phyloP scores from a whole-genome alignment of 768 basidiomycete genomes.

The Tulasnella sp. region DNA sequence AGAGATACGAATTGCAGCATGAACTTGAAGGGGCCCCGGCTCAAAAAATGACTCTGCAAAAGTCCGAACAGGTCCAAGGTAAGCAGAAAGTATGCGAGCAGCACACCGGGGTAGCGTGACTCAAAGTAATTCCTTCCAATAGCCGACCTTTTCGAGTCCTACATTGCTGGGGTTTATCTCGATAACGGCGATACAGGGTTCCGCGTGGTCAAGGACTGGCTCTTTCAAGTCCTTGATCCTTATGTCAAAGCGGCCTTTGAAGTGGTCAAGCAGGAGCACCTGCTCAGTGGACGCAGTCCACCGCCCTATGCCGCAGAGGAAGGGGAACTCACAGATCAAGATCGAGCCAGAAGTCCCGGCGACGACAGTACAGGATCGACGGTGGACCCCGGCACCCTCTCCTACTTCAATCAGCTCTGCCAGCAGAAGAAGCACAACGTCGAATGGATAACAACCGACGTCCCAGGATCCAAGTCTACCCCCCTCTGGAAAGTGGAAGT shows the following conservation, averaged over 20 bases:
- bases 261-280: constrained; percentile 11
- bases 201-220: background rate
- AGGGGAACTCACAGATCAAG: background rate
- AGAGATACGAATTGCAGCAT: background rate
- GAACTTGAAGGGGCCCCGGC: background rate
- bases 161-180: constrained; percentile 12
- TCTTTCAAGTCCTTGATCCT: background rate
- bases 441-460: background rate
- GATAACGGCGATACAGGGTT: background rate
- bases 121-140: background rate
- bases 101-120: background rate
- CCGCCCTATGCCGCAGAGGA: background rate
- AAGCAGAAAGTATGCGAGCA: background rate
- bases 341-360: background rate
- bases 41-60: constrained; percentile 1
- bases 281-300: background rate
- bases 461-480: constrained; percentile 6
- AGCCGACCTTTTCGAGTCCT: constrained; percentile 15
- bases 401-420: constrained; percentile 16
- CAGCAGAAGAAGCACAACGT: background rate
- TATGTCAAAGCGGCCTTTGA: constrained; percentile 11
- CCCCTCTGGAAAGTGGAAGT: constrained; percentile 13
- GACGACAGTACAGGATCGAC: background rate
- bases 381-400: constrained; percentile 1
- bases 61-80: constrained; percentile 9